Percentiles rank a stretch among this genome's conserved stretches.
Conservation (phyloP, 208 protist genomes). For the Leishmania gerbilli region DNA sequence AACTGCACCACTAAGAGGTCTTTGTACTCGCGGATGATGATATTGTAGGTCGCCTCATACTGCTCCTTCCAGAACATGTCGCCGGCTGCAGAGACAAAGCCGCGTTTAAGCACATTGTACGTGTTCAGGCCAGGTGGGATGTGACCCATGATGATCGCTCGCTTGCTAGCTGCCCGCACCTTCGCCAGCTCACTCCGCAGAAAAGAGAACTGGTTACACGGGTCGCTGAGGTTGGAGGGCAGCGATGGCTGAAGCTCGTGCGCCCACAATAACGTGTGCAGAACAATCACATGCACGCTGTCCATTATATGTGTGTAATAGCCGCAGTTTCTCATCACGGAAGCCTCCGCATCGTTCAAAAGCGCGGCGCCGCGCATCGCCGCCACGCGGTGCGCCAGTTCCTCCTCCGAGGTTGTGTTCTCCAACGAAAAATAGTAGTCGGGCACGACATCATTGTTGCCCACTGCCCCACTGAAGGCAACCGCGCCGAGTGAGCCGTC, state of each 20-base stretch:
- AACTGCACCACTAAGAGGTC: conserved; percentile 56
- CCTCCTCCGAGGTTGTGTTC: conserved; percentile 15
- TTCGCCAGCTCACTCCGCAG: conserved; percentile 41
- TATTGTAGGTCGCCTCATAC: conserved; percentile 54
- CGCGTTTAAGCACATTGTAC: conserved; percentile 14
- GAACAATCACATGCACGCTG: conserved; percentile 53
- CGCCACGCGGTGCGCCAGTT: conserved; percentile 30
- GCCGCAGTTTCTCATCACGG: conserved; percentile 49
- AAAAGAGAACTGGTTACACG: conserved; percentile 76
- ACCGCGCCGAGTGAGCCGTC: conserved; percentile 18
- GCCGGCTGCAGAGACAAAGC: conserved; percentile 28
- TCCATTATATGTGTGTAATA: conserved; percentile 52
- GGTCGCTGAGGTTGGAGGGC: conserved; percentile 48
- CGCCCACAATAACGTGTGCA: conserved; percentile 81
- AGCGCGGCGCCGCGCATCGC: conserved; percentile 33
- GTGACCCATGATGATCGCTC: conserved; percentile 81
- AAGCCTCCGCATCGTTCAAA: conserved; percentile 40
- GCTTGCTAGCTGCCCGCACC: conserved; percentile 37
- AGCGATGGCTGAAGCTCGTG: conserved; percentile 37
- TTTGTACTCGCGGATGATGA: conserved; percentile 48
- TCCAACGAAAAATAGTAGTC: conserved; percentile 66
- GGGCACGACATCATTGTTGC: conserved; percentile 83
- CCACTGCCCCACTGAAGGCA: conserved; percentile 40
- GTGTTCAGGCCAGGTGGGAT: conserved; percentile 56
- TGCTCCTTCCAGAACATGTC: conserved; percentile 75